phyloP scores from a whole-genome alignment of 73 alveolate genomes.

The Paramecium biaurelia region DNA sequence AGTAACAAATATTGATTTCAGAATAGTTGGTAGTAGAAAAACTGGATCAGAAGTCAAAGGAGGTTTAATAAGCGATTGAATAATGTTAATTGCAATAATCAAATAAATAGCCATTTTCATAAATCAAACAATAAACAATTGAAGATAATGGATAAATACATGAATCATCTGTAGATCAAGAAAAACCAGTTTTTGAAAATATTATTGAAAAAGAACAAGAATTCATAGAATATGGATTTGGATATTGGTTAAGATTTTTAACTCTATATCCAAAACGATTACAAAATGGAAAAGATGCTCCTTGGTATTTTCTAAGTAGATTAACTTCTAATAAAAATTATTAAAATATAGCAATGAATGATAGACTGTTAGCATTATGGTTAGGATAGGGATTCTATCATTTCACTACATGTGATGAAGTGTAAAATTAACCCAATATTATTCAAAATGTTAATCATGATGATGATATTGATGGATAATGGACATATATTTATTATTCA shows the following conservation, averaged over 20 bases:
- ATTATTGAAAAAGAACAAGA: background rate
- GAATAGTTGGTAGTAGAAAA: background rate
- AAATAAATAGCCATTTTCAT: background rate
- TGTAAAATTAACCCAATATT: background rate
- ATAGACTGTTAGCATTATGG: constrained; percentile 36
- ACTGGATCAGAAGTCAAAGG: background rate
- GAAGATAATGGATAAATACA: background rate
- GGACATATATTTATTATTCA: constrained; percentile 53
- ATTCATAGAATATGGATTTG: constrained; percentile 5
- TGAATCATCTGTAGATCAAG: background rate
- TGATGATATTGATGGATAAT: constrained; percentile 41
- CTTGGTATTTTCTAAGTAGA: constrained; percentile 28
- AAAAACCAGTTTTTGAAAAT: background rate
- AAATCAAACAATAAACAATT: background rate
- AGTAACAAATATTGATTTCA: background rate
- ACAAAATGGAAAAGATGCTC: constrained; percentile 10
- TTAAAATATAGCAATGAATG: background rate
- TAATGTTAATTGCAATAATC: background rate
- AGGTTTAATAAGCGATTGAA: background rate
- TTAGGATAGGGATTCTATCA: constrained; percentile 46
- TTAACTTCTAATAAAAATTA: background rate
- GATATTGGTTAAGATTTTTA: constrained; percentile 35
- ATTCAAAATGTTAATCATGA: constrained; percentile 22
- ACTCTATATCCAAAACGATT: background rate
- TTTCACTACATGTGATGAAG: constrained; percentile 12